Conservation (phyloP, 2,329 filamentous ascomycete genomes). For the Colletotrichum cuscutae region DNA sequence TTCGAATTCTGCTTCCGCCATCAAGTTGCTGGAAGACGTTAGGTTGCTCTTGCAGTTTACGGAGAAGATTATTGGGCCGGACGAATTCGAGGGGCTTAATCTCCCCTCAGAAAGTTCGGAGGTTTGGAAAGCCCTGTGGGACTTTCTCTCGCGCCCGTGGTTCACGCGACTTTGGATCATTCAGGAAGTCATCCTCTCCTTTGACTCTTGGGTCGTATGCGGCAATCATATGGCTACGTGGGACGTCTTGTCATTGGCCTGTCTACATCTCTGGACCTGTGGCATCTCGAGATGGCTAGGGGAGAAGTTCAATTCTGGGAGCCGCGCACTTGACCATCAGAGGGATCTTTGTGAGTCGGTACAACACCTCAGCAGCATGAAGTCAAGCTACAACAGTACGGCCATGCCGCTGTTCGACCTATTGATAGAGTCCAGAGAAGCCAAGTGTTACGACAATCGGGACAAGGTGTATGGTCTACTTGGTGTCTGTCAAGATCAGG, state of each 20-base stretch:
- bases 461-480: constrained; percentile 29
- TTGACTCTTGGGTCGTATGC: constrained; percentile 18
- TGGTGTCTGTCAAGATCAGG: background rate
- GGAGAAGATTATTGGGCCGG: background rate
- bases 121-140: background rate
- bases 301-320: background rate
- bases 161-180: constrained; percentile 26
- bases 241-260: background rate
- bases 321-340: background rate
- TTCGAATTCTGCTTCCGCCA: constrained; percentile 37
- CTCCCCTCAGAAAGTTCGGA: background rate
- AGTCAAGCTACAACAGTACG: background rate
- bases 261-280: constrained; percentile 5
- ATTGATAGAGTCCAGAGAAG: background rate
- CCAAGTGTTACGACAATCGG: constrained; percentile 1
- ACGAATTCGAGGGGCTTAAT: background rate
- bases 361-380: background rate
- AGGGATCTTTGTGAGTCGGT: constrained; percentile 5
- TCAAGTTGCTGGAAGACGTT: constrained; percentile 13
- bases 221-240: background rate
- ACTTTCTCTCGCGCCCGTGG: constrained; percentile 14
- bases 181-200: constrained; percentile 17
- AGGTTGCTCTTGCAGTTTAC: constrained; percentile 4
- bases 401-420: background rate
- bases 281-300: constrained; percentile 7